Base-by-base conservation (phyloP, 2,329 filamentous ascomycete species). In the Cercospora janseana region DNA sequence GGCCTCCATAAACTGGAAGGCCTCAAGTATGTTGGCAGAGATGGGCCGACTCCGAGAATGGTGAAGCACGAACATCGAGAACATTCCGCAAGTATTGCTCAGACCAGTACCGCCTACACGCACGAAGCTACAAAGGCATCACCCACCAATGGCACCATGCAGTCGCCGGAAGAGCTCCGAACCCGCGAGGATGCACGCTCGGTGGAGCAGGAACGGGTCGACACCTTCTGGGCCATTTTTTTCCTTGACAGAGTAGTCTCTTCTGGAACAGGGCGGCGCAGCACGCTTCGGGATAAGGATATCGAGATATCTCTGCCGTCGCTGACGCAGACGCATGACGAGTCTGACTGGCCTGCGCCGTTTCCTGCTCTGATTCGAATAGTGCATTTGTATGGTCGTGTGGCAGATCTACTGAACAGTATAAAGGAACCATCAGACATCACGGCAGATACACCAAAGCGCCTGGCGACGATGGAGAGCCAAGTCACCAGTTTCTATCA, bases 161-260 rank as follows among this genome's bases (percentile, higher is more conserved):
- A 79, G 54, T 78, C 79, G 55, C 83, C 80, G 59, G 79, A 87
- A 3, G 87, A 92, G 59, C 80, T 87, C 54, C 52, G 46, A 28
- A 56, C 57, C 10, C 48, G 56, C 28, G 55, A 58, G 21, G 64
- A 66, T 52, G 79, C 79, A 52, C 79, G 79, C 56, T 85, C 80
- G 61, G 79, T 87, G 3, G 88, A 94, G 60, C 82, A 89, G 56
- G 89, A 94, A 64, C 81, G 88, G 12, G 83, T 89, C 34, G 88
- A 95, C 61, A 92, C 89, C 0, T 90, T 95, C 59, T 95, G 89
- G 44, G 85, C 88, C 3, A 86, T 95, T 8, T 94, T 94, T 67
- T 85, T 94, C 57, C 78, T 95, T 1, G 89, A 95, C 62, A 79
- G 89, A 15, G 85, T 92, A 54, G 92, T 95, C 20, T 94, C 89